Conservation (phyloP, 1,284 basidiomycete species). For the Trichosporon sp. region DNA sequence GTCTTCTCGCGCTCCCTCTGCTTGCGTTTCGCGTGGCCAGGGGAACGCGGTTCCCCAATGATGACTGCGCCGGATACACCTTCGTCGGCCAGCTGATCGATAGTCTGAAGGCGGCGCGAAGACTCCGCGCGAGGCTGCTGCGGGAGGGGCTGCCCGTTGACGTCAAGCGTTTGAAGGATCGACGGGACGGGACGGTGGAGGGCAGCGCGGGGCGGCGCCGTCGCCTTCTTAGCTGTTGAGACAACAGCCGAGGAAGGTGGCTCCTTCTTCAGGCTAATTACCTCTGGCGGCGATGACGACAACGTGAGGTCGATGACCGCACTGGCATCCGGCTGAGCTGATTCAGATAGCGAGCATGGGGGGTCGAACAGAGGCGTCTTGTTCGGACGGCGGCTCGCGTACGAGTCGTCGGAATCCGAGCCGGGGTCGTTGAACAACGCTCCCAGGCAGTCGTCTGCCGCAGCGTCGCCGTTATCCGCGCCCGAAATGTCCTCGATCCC, state of each 20-base stretch:
- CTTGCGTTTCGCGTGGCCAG: slow-evolving; percentile 22
- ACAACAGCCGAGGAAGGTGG: neutral
- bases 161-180: neutral
- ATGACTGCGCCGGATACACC: slow-evolving; percentile 14
- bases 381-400: too few relatives aligned
- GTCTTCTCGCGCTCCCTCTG: slow-evolving; percentile 26
- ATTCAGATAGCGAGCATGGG: neutral
- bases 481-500: neutral
- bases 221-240: neutral
- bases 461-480: neutral
- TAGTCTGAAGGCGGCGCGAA: slow-evolving; percentile 4
- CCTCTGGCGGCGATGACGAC: neutral
- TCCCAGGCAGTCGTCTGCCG: neutral
- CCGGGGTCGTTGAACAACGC: neutral
- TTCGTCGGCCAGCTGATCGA: slow-evolving; percentile 18
- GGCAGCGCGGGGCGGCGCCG: neutral
- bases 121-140: neutral
- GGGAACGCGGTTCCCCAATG: slow-evolving; percentile 9
- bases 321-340: neutral
- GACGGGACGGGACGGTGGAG: neutral
- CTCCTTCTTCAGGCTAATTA: neutral
- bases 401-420: neutral
- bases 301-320: neutral
- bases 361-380: neutral
- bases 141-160: slow-evolving; percentile 8